These are phyloP conservation scores for Ogataea henricii DNA, from an alignment of 805 yeast genomes.

Conservation along the genomic window DNA sequence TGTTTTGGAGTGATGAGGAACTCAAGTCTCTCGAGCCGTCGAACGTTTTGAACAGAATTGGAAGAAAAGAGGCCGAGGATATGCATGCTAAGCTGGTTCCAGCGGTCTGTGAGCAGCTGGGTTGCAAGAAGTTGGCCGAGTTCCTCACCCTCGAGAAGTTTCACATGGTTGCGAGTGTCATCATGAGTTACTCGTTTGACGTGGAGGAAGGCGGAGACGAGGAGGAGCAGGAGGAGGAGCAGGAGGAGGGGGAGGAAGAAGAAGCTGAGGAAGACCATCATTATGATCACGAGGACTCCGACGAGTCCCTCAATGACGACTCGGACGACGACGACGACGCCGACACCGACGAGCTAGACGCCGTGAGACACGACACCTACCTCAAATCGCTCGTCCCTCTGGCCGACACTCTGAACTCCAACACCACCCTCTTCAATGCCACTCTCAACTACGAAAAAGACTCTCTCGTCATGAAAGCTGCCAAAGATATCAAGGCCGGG, in stretches of 20 bases:
- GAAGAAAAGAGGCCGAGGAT: constrained; percentile 62
- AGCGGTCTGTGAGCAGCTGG: constrained; percentile 40
- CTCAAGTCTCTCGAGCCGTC: constrained; percentile 65
- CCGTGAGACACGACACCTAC: constrained; percentile 34
- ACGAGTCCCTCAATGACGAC: constrained; percentile 15
- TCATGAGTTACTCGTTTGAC: constrained; percentile 91
- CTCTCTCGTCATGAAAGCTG: constrained; percentile 69
- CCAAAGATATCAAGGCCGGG: constrained; percentile 56
- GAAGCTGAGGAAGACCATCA: constrained; percentile 31
- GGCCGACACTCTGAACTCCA: constrained; percentile 90
- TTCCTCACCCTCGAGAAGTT: constrained; percentile 56
- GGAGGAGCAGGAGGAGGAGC: constrained; percentile 36
- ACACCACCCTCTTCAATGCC: constrained; percentile 76
- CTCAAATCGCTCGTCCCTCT: constrained; percentile 88
- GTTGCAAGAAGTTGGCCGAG: constrained; percentile 35
- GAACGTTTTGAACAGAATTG: constrained; percentile 66
- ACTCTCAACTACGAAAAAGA: constrained; percentile 54
- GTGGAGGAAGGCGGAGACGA: constrained; percentile 46
- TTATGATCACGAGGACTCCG: constrained; percentile 20
- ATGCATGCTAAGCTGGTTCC: constrained; percentile 54
- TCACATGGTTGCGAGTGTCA: constrained; percentile 72
- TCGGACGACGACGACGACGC: neutral
- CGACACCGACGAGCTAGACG: neutral
- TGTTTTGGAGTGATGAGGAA: constrained; percentile 78
- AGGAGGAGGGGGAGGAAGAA: constrained; percentile 33